Evolutionary conservation across 495 filamentous ascomycete species (phyloP), one percentile per base, ranked within the genome.

Genomic region (Trichoderma reesei): DNA sequence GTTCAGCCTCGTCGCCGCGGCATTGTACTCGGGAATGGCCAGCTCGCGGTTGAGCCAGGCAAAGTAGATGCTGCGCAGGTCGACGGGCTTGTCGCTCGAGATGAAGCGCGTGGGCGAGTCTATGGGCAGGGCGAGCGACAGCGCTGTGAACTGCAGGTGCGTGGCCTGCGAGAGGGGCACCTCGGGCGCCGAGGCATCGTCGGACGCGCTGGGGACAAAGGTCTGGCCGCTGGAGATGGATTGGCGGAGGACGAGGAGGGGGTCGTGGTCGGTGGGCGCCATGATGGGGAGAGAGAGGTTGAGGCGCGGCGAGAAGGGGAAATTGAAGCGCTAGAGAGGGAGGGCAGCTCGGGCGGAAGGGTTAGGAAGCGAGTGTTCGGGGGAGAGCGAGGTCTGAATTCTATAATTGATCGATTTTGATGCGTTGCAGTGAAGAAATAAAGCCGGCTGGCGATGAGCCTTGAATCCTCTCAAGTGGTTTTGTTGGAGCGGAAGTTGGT

Each of bases 61-160:
- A 66, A 97, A 95, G 76, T 90, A 96, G 77, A 98, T 91, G 75
- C 87, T 90, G 73, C 94, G 91, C 44, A 99, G 83, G 72, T 96
- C 90, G 67, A 97, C 86, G 1, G 89, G 80, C 51, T 86, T 84
- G 59, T 85, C 81, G 44, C 82, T 77, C 41, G 83, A 83, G 60
- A 87, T 79, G 80, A 98, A 97, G 66, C 94, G 91, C 48, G 95
- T 98, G 11, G 86, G 81, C 10, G 86, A 81, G 56, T 83, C 83
- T 67, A 99, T 84, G 2, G 89, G 79, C 63, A 96, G 80, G n/a
- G 86, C 76, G 46, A 87, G 80, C 7, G 78, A 66, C 2, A 86
- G 83, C 44, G 80, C 73, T 60, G 83, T 76, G 79, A 98, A 98
- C 65, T 86, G 83, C 31, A 98, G 84, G 74, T 94, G 86, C 16